Evolutionary conservation across 1,139 yeast genomes (phyloP).

Genomic region (Pichia sp.): DNA sequence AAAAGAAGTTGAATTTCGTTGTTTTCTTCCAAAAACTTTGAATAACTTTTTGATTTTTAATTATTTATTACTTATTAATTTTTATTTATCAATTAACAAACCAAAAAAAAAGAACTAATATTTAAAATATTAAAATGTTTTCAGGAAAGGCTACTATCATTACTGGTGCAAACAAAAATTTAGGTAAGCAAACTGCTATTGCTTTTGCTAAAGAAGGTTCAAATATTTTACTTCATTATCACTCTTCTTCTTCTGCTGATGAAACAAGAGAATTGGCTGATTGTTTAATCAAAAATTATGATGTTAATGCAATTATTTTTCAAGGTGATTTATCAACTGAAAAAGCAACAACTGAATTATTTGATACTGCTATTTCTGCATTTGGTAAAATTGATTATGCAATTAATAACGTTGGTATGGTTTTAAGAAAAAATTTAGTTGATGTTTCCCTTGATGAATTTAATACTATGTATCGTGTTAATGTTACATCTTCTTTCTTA

Average conservation of each 20-base stretch:
- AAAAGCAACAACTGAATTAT: constrained; percentile 38
- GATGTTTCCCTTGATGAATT: constrained; percentile 49
- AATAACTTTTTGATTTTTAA: too few relatives aligned
- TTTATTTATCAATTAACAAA: too few relatives aligned
- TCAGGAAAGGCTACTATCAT: constrained; percentile 51
- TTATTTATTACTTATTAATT: too few relatives aligned
- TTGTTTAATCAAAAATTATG: constrained; percentile 33
- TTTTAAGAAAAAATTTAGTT: constrained; percentile 47
- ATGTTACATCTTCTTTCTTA: constrained; percentile 56
- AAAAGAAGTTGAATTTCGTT: too few relatives aligned
- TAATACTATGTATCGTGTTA: constrained; percentile 46
- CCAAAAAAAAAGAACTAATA: too few relatives aligned
- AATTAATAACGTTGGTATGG: constrained; percentile 60
- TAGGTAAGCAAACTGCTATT: constrained; percentile 53
- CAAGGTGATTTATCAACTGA: constrained; percentile 44
- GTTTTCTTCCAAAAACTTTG: too few relatives aligned
- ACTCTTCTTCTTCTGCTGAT: constrained; percentile 36
- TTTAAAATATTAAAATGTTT: constrained; percentile 14
- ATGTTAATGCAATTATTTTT: constrained; percentile 37
- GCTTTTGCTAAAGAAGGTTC: constrained; percentile 54
- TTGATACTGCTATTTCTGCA: constrained; percentile 37
- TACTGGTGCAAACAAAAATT: constrained; percentile 63
- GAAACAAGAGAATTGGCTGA: constrained; percentile 38
- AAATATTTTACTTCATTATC: constrained; percentile 51
- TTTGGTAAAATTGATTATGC: constrained; percentile 56